phyloP scores from a whole-genome alignment of 257 asterid species.

The Salvia rosmarinus region DNA sequence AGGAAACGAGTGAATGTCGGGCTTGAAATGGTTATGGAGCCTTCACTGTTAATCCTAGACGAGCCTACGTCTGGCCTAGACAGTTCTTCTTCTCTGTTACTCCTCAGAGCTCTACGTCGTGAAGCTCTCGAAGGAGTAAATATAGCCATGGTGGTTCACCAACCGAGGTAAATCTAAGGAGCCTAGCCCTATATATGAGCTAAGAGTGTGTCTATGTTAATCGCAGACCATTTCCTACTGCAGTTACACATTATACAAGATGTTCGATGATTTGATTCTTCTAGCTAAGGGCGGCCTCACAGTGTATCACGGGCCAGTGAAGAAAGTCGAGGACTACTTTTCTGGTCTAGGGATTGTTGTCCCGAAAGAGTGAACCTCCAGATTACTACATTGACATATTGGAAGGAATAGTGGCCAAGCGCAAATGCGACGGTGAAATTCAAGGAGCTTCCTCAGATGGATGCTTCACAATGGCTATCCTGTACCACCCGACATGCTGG shows the following conservation, averaged over 20 bases:
- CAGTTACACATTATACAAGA: conserved; percentile 94
- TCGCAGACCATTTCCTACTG: conserved; percentile 38
- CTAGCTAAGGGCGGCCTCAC: conserved; percentile 98
- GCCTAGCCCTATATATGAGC: not conserved
- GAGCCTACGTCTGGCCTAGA: conserved; percentile 99
- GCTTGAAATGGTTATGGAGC: conserved; percentile 99
- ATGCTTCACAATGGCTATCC: conserved; percentile 97
- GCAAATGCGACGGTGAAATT: conserved; percentile 58
- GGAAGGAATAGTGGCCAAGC: conserved; percentile 74
- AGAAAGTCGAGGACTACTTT: conserved; percentile 95
- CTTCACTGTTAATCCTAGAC: conserved; percentile 91
- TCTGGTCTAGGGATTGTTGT: conserved; percentile 77
- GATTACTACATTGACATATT: conserved; percentile 91
- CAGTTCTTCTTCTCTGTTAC: conserved; percentile 89
- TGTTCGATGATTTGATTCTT: conserved; percentile 96
- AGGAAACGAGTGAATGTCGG: conserved; percentile 97
- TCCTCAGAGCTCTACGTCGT: conserved; percentile 95
- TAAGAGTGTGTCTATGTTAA: not conserved
- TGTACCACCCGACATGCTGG: conserved; percentile 91
- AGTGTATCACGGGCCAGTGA: conserved; percentile 94
- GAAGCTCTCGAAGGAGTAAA: conserved; percentile 99
- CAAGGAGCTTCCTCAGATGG: conserved; percentile 96
- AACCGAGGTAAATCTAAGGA: conserved; percentile 71
- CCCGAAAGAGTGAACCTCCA: conserved; percentile 99
- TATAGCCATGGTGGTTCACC: conserved; percentile 97